phyloP scores from a whole-genome alignment of 257 asterid species.

The Ocimum tenuiflorum region DNA sequence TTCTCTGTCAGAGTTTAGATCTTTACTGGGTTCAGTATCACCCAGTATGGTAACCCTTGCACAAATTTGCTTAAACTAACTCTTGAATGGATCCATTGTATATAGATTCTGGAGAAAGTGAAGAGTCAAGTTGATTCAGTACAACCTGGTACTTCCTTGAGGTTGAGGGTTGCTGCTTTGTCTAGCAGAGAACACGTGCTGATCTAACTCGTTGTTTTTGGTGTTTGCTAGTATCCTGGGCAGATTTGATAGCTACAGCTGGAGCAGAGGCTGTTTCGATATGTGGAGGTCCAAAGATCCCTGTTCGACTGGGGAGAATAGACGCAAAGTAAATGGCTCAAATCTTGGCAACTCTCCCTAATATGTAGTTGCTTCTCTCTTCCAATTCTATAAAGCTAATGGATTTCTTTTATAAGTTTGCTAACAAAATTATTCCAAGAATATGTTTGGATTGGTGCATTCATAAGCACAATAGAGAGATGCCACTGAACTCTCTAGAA shows the following conservation, averaged over 20 bases:
- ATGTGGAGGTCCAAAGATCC: slow-evolving; percentile 85
- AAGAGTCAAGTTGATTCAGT: slow-evolving; percentile 56
- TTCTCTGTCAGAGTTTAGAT: slow-evolving; percentile 18
- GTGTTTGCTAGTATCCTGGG: slow-evolving; percentile 67
- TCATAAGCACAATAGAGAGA: too few relatives aligned
- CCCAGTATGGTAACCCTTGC: slow-evolving; percentile 20
- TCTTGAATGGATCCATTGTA: slow-evolving; percentile 37
- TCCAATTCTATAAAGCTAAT: neutral
- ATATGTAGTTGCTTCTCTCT: neutral
- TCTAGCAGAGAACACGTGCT: neutral
- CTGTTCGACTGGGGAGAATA: slow-evolving; percentile 64
- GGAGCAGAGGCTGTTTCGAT: slow-evolving; percentile 85
- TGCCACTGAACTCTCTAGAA: neutral
- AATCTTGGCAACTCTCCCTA: slow-evolving; percentile 10
- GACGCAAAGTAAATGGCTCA: slow-evolving; percentile 52
- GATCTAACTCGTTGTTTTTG: slow-evolving; percentile 15
- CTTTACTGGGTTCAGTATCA: slow-evolving; percentile 16
- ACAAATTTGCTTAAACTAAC: slow-evolving; percentile 34
- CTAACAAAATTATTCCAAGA: neutral
- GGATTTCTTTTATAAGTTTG: neutral
- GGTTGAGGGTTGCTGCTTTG: neutral
- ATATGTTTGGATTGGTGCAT: neutral
- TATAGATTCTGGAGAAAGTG: slow-evolving; percentile 71
- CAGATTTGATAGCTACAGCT: slow-evolving; percentile 81
- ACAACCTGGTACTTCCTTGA: slow-evolving; percentile 44